A percentile compares a stretch with the other conserved stretches of the same genome.
These are phyloP conservation scores for Euphorbia peplus DNA, from an alignment of 345 rosid genomes.

Conservation along the genomic window DNA sequence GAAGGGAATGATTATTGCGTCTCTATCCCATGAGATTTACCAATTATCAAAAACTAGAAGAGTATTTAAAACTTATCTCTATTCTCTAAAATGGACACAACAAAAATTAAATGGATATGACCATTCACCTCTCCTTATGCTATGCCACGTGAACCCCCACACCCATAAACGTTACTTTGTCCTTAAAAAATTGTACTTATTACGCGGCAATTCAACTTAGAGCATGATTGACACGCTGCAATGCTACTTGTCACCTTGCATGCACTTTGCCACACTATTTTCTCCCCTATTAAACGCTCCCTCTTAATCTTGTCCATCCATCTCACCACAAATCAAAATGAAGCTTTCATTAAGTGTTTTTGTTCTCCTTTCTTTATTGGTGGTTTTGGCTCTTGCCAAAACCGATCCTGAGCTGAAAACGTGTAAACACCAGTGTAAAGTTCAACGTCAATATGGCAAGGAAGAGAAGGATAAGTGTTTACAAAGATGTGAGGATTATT, in stretches of 20 bases:
- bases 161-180: no score
- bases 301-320: not conserved
- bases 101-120: no score
- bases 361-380: slow-evolving; percentile 17
- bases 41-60: no score
- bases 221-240: slow-evolving; percentile 21
- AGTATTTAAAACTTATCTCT: no score
- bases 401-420: slow-evolving; percentile 44
- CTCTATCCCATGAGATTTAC: no score
- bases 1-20: no score
- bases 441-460: slow-evolving; percentile 26
- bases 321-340: not conserved
- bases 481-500: slow-evolving; percentile 34
- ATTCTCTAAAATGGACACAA: no score
- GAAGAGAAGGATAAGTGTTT: slow-evolving; percentile 28
- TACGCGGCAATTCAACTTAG: slow-evolving; percentile 23
- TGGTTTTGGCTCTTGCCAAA: slow-evolving; percentile 27
- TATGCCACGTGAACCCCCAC: not conserved
- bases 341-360: slow-evolving; percentile 11
- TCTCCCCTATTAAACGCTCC: not conserved
- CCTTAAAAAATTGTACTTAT: not conserved
- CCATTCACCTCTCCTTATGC: no score
- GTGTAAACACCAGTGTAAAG: slow-evolving; percentile 50
- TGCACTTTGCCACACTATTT: slow-evolving; percentile 7
- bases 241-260: slow-evolving; percentile 39